Evolutionary conservation across 2,329 filamentous ascomycete genomes (phyloP).

Genomic region (Monilinia aucupariae): DNA sequence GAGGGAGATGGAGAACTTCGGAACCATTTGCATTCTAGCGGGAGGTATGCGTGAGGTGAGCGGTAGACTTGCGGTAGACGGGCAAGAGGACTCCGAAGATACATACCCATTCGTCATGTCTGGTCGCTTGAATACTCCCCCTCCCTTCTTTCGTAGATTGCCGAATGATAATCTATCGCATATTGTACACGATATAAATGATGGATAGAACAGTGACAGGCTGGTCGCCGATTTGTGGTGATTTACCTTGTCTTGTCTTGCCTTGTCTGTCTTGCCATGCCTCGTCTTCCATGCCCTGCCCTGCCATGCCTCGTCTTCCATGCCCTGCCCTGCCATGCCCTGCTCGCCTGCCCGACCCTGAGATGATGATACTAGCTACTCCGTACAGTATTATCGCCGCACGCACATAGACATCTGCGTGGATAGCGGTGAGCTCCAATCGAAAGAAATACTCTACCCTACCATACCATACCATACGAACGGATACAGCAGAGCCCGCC

Average conservation of each 20-base stretch:
- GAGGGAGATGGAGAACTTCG: no score
- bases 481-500: no score
- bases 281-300: no score
- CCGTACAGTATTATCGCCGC: no score
- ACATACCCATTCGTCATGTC: constrained; percentile 12
- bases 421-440: constrained; percentile 9
- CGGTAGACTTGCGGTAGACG: not conserved
- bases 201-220: not conserved
- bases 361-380: constrained; percentile 8
- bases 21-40: no score
- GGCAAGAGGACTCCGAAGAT: not conserved
- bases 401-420: not conserved
- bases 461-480: no score
- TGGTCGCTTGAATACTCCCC: not conserved
- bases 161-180: constrained; percentile 1
- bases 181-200: not conserved
- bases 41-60: constrained; percentile 3
- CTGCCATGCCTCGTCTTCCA: not conserved
- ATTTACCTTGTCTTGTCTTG: not conserved
- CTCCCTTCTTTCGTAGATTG: not conserved
- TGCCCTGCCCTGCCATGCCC: not conserved
- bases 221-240: not conserved
- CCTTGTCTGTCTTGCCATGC: not conserved
- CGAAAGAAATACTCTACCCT: not conserved
- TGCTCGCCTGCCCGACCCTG: no score